These are phyloP conservation scores for Tulasnella sp. DNA, from an alignment of 768 basidiomycete genomes.

Conservation along the genomic window DNA sequence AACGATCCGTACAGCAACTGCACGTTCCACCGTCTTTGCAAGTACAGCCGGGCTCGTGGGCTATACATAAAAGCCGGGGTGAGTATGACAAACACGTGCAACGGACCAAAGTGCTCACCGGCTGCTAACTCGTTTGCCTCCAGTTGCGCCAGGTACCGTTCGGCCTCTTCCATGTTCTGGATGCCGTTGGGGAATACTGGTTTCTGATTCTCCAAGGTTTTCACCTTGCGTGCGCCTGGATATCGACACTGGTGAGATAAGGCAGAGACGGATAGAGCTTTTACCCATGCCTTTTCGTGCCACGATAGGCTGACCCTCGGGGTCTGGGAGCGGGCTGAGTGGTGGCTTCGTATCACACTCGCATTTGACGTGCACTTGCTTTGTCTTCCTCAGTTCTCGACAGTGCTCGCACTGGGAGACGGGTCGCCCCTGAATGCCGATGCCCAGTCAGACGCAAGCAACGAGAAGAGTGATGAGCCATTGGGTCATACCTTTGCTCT, in stretches of 20 bases:
- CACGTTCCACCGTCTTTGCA: background rate
- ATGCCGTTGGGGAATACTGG: constrained; percentile 5
- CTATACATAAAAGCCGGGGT: background rate
- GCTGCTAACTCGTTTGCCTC: background rate
- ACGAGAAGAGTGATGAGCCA: background rate
- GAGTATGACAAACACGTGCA: background rate
- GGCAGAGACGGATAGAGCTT: background rate
- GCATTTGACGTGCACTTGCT: constrained; percentile 78
- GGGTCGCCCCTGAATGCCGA: constrained; percentile 61
- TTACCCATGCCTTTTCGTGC: background rate
- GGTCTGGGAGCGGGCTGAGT: background rate
- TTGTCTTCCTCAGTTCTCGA: constrained; percentile 73
- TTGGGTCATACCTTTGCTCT: constrained; percentile 56
- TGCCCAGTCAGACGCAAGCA: background rate
- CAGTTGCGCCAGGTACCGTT: background rate
- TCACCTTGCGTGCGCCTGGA: constrained; percentile 10
- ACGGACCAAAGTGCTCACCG: background rate
- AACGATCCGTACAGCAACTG: constrained; percentile 9
- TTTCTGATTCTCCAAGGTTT: background rate
- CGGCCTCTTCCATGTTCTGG: background rate
- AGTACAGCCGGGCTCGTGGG: background rate
- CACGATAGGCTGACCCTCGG: background rate
- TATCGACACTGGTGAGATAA: background rate
- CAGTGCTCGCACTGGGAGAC: constrained; percentile 87
- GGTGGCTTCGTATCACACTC: constrained; percentile 47